Evolutionary conservation across 495 filamentous ascomycete species (phyloP).

Genomic region (Tuber magnatum): DNA sequence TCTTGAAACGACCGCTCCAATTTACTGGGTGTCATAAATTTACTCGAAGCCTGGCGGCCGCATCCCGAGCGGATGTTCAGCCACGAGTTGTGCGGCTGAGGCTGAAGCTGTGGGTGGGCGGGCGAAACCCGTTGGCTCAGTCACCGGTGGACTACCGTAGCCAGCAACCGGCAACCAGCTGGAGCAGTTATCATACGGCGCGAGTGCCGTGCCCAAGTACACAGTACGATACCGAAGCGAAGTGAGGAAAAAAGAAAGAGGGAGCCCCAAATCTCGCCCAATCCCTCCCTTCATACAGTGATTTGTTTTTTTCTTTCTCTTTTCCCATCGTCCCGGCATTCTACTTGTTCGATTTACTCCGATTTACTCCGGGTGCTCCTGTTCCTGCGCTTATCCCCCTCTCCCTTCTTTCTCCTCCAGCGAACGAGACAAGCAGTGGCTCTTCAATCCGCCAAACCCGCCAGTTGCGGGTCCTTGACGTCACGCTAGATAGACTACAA

Average conservation of each 20-base stretch:
- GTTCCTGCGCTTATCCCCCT: background rate
- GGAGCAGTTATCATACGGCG: too few species aligned
- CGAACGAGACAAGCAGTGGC: background rate
- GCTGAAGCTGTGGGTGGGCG: too few species aligned
- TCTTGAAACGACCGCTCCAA: too few species aligned
- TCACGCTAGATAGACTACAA: conserved; percentile 5
- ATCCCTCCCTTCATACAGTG: background rate
- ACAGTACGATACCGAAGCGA: background rate
- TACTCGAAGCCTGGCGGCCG: too few species aligned
- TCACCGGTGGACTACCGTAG: too few species aligned
- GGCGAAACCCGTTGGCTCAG: too few species aligned
- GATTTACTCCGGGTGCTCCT: background rate
- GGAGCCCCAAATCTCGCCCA: background rate
- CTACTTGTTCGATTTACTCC: background rate
- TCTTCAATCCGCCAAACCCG: background rate
- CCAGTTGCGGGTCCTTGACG: conserved; percentile 4
- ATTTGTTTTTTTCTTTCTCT: background rate
- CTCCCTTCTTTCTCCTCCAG: background rate
- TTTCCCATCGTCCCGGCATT: background rate
- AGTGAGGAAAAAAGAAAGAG: background rate
- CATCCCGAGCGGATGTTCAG: too few species aligned
- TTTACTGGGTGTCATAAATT: too few species aligned
- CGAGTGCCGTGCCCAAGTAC: too few species aligned
- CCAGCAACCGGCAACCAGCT: background rate
- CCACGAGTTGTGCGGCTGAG: too few species aligned